Evolutionary conservation across 345 rosid species (phyloP).

Genomic region (Arabis alpina): DNA sequence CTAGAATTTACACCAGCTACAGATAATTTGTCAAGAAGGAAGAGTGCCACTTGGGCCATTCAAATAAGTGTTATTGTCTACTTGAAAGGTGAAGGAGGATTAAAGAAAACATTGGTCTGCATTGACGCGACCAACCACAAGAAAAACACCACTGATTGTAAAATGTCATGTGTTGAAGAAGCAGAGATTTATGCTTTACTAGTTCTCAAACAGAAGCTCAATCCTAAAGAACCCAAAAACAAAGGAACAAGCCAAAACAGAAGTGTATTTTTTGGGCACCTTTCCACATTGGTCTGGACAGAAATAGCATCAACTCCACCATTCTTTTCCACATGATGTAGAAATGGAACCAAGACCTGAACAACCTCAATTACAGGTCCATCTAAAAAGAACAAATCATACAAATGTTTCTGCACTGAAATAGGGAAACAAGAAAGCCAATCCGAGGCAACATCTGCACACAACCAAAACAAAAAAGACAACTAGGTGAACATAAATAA

Average conservation of each 20-base stretch:
- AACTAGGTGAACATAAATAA: not conserved
- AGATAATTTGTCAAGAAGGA: not conserved
- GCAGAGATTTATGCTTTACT: not conserved
- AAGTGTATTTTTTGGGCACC: conserved; percentile 45
- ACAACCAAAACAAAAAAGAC: conserved; percentile 15
- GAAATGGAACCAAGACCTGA: conserved; percentile 75
- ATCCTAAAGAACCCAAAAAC: not conserved
- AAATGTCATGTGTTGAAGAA: not conserved
- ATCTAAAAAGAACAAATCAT: conserved; percentile 76
- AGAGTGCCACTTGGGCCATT: not conserved
- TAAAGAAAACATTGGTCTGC: not conserved
- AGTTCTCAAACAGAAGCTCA: not conserved
- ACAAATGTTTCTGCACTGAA: conserved; percentile 68
- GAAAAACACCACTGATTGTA: not conserved
- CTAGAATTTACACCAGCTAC: conserved; percentile 2
- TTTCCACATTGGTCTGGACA: conserved; percentile 68
- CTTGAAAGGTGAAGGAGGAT: conserved; percentile 1
- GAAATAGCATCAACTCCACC: conserved; percentile 49
- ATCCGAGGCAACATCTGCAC: conserved; percentile 83
- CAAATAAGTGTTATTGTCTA: not conserved
- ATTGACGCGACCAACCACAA: not conserved
- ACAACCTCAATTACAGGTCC: conserved; percentile 75
- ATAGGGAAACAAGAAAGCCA: conserved; percentile 92
- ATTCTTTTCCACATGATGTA: conserved; percentile 45
- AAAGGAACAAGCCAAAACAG: not conserved